Evolutionary conservation across 371 early-diverging fungal species (phyloP).

Genomic region (Vittaforma corneae): DNA sequence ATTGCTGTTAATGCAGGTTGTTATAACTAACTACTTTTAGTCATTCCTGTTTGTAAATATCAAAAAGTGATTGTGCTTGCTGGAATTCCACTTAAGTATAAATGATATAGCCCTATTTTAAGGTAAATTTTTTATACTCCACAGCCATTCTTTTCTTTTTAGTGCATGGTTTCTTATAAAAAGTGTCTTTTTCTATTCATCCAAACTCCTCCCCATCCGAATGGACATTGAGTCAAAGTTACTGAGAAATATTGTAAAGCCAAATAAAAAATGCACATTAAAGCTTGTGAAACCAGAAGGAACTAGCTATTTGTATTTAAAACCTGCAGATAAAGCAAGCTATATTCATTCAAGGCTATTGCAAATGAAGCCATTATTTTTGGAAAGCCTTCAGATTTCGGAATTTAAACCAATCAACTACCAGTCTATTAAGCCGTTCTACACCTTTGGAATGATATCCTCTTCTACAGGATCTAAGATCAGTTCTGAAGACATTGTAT

Average conservation of each 20-base stretch:
- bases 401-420: constrained; percentile 26
- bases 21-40: too few relatives aligned
- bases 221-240: background rate
- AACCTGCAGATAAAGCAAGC: constrained; percentile 16
- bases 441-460: constrained; percentile 37
- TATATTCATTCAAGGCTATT: constrained; percentile 28
- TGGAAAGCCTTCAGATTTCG: constrained; percentile 27
- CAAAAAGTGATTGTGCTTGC: too few relatives aligned
- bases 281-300: background rate
- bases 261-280: background rate
- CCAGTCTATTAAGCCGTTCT: constrained; percentile 10
- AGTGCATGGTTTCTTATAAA: too few relatives aligned
- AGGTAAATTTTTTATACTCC: too few relatives aligned
- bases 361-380: constrained; percentile 19
- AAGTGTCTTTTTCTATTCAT: too few relatives aligned
- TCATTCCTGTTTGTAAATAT: too few relatives aligned
- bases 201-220: too few relatives aligned
- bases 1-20: too few relatives aligned
- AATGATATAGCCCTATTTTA: too few relatives aligned
- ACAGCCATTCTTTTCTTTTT: too few relatives aligned
- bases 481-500: background rate
- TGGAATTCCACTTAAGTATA: too few relatives aligned
- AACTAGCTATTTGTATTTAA: constrained; percentile 33
- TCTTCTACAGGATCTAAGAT: constrained; percentile 14
- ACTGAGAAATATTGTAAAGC: background rate